Evolutionary conservation across 306 rosid species (phyloP).

Genomic region (Gynostemma pentaphyllum): DNA sequence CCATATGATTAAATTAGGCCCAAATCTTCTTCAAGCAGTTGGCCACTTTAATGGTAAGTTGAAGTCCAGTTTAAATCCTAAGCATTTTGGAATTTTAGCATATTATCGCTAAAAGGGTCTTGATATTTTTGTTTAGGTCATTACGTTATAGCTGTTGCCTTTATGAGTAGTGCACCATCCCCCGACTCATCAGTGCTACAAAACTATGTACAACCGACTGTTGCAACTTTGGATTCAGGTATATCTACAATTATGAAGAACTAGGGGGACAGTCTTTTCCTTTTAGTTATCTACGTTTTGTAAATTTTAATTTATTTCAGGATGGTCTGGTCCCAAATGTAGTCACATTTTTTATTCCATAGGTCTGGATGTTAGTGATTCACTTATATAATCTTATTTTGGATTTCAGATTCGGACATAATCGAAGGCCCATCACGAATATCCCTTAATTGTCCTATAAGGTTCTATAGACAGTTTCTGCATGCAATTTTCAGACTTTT

Average conservation of each 20-base stretch:
- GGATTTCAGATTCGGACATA: constrained; percentile 50
- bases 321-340: background rate
- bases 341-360: background rate
- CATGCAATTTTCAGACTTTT: constrained; percentile 8
- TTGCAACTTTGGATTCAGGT: constrained; percentile 50
- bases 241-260: constrained; percentile 8
- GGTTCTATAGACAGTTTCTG: constrained; percentile 31
- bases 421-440: constrained; percentile 86
- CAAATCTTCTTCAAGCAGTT: constrained; percentile 82
- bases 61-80: constrained; percentile 11
- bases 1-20: constrained; percentile 54
- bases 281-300: background rate
- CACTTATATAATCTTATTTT: constrained; percentile 1
- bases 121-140: constrained; percentile 45
- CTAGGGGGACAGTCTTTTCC: background rate
- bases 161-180: constrained; percentile 37
- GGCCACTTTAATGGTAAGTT: constrained; percentile 79
- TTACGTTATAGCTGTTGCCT: constrained; percentile 60
- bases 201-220: constrained; percentile 51
- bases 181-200: constrained; percentile 38
- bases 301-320: background rate
- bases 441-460: constrained; percentile 94
- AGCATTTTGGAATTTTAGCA: constrained; percentile 19
- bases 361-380: constrained; percentile 9
- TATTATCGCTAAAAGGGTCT: constrained; percentile 19